phyloP scores from a whole-genome alignment of 345 rosid species.

The Citrus unshiu region DNA sequence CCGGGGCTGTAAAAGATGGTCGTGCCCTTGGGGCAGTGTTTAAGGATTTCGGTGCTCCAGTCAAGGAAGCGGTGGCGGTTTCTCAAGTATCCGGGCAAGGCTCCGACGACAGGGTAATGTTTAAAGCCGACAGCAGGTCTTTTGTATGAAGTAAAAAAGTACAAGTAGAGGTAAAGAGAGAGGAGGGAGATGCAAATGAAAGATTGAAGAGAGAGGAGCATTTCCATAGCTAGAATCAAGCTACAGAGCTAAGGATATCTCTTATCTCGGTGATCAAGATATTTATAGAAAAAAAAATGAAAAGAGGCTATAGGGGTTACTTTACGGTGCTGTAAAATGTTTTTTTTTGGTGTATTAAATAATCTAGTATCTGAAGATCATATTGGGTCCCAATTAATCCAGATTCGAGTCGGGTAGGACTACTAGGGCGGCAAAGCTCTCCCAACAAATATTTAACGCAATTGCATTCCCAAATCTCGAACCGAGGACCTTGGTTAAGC shows the following conservation, averaged over 20 bases:
- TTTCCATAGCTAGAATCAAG: background rate
- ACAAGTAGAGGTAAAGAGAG: background rate
- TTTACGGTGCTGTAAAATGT: too few species aligned
- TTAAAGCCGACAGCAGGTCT: background rate
- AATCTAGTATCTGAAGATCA: too few species aligned
- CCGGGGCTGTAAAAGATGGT: background rate
- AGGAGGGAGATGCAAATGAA: background rate
- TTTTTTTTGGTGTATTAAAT: too few species aligned
- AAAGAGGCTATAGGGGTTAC: too few species aligned
- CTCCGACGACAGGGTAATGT: background rate
- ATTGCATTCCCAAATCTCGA: rapidly evolving
- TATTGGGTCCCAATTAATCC: too few species aligned
- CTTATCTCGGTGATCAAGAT: too few species aligned
- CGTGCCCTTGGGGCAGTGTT: background rate
- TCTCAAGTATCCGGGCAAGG: background rate
- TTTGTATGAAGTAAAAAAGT: background rate
- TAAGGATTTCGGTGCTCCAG: background rate
- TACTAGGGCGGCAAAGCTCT: rapidly evolving
- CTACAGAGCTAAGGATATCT: background rate
- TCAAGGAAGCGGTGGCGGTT: background rate
- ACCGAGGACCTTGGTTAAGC: too few species aligned
- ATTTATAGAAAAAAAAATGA: too few species aligned
- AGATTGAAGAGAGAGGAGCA: background rate
- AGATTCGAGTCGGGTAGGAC: too few species aligned
- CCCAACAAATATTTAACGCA: too few species aligned